These are phyloP conservation scores for Turritis glabra DNA, from an alignment of 345 rosid species.

Conservation along the genomic window DNA sequence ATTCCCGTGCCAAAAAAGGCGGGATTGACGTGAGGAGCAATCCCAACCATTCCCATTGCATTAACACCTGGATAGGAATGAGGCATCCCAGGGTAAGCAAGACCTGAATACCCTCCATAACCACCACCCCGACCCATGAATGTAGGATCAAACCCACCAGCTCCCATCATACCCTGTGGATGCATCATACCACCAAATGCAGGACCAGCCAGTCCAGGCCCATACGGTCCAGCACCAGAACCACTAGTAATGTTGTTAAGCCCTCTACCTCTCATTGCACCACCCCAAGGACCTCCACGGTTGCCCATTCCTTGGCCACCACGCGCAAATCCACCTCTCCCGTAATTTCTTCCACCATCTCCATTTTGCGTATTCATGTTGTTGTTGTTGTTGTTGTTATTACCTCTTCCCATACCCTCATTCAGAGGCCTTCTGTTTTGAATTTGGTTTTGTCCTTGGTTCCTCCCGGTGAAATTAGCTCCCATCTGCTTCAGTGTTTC, in stretches of 20 bases:
- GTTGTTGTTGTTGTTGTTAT: conserved; percentile 35
- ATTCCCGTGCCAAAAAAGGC: conserved; percentile 77
- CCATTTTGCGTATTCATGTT: conserved; percentile 68
- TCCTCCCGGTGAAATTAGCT: conserved; percentile 63
- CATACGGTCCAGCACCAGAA: conserved; percentile 63
- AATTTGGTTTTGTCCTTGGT: conserved; percentile 62
- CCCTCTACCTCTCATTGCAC: conserved; percentile 73
- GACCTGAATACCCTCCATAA: conserved; percentile 76
- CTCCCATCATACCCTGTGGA: conserved; percentile 79
- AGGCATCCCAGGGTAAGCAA: conserved; percentile 75
- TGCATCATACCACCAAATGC: conserved; percentile 75
- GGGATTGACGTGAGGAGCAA: conserved; percentile 91
- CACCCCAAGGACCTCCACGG: conserved; percentile 70
- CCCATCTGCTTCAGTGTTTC: conserved; percentile 85
- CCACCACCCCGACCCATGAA: conserved; percentile 78
- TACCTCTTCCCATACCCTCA: conserved; percentile 72
- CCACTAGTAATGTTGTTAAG: conserved; percentile 62
- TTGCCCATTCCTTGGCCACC: conserved; percentile 64
- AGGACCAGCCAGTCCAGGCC: conserved; percentile 72
- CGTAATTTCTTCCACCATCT: conserved; percentile 70
- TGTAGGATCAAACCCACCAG: conserved; percentile 82
- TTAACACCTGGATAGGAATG: conserved; percentile 75
- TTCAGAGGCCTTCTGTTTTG: conserved; percentile 71
- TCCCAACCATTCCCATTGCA: conserved; percentile 78
- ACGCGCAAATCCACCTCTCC: conserved; percentile 78